Percentiles rank a stretch among this genome's conserved stretches.
phyloP scores from a whole-genome alignment of 345 rosid genomes.

The Turnera subulata region DNA sequence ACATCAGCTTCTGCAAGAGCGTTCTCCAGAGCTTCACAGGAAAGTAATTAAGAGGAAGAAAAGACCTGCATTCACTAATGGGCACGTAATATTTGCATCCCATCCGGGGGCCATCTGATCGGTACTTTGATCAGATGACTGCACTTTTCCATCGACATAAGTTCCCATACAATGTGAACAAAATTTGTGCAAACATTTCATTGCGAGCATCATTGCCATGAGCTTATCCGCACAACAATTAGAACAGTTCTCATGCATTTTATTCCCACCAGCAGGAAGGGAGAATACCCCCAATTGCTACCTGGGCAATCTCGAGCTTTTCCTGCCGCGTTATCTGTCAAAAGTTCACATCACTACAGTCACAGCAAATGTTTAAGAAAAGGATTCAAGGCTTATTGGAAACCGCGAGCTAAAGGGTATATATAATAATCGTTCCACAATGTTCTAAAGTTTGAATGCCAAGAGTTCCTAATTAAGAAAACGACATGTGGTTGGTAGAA shows the following conservation, averaged over 20 bases:
- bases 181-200: conserved; percentile 89
- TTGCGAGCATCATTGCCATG: conserved; percentile 61
- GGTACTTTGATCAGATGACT: conserved; percentile 77
- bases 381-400: too few relatives aligned
- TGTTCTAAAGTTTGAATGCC: too few relatives aligned
- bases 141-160: conserved; percentile 74
- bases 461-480: too few relatives aligned
- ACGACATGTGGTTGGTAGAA: too few relatives aligned
- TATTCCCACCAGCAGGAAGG: conserved; percentile 35
- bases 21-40: conserved; percentile 52
- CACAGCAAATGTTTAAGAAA: too few relatives aligned
- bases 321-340: conserved; percentile 60
- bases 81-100: conserved; percentile 77
- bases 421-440: too few relatives aligned
- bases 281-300: conserved; percentile 76
- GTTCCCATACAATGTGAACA: conserved; percentile 95
- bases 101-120: conserved; percentile 78
- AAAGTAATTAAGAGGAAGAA: conserved; percentile 66
- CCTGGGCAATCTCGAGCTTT: conserved; percentile 61
- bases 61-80: conserved; percentile 52
- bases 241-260: conserved; percentile 54
- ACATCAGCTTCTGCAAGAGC: conserved; percentile 65
- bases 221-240: conserved; percentile 86
- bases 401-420: too few relatives aligned
- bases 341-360: conserved; percentile 15